phyloP scores from a whole-genome alignment of 305 asterid genomes.

The Coffea humblotiana region DNA sequence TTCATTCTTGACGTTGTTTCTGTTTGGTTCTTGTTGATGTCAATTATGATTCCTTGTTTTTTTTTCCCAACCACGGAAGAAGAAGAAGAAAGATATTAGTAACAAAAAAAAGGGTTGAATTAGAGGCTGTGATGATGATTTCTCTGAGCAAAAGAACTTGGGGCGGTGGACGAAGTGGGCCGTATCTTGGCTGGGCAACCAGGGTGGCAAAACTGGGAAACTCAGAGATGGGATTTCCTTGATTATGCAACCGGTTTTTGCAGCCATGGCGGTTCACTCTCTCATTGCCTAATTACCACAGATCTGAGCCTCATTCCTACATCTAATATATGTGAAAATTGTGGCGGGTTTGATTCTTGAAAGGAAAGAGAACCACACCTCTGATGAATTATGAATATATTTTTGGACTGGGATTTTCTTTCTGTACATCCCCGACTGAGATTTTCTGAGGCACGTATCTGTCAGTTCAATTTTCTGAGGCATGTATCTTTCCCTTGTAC shows the following conservation, averaged over 20 bases:
- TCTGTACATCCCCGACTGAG: not conserved
- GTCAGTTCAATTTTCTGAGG: no score
- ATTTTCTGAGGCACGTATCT: no score
- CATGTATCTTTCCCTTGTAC: not conserved
- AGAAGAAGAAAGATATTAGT: not conserved
- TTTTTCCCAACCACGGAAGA: not conserved
- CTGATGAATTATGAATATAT: not conserved
- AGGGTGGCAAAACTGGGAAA: not conserved
- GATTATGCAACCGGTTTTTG: not conserved
- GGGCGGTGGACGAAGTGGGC: conserved; percentile 10
- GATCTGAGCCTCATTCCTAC: not conserved
- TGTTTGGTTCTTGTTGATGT: not conserved
- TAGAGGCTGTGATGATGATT: conserved; percentile 17
- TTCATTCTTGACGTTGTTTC: not conserved
- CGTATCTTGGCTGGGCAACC: conserved; percentile 25
- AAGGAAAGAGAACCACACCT: not conserved
- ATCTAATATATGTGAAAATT: not conserved
- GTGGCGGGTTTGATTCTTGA: not conserved
- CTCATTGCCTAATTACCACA: not conserved
- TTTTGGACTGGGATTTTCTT: not conserved
- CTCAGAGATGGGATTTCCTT: not conserved
- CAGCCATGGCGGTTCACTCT: conserved; percentile 11
- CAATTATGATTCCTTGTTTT: not conserved
- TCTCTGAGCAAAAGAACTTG: conserved; percentile 19
- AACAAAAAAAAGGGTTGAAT: not conserved